Base-by-base conservation (phyloP, 805 yeast genomes). In the Teunomyces stri region DNA sequence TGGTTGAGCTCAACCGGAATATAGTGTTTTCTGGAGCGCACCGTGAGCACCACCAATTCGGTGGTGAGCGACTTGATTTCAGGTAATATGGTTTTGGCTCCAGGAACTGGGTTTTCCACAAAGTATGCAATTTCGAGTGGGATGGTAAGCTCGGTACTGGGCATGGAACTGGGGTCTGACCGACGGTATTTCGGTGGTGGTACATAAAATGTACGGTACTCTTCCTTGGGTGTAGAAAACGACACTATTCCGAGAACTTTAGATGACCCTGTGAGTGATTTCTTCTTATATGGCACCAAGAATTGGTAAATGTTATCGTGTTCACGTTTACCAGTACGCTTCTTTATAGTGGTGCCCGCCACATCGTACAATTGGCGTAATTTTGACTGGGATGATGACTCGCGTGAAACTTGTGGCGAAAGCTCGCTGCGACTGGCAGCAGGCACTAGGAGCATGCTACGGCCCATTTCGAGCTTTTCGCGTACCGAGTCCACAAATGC, bases 1-100 rank as follows among this genome's bases (percentile, higher is more conserved):
- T 68, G 74, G 48, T 63, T 66, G 50, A 72, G 54, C 36, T 71
- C 75, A 5, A 72, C 57, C 1, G 78, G 78, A 12, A 72, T 65
- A 6, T 53, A 60, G 43, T 70, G 59, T 42, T 68, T 70, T 18
- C 56, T 57, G 2, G 75, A 65, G 28, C 66, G 48, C 10, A 69
- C 56, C 2, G 75, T 68, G n/a, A 65, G 59, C 4, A 56, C 69
- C 20, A 68, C 66, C 45, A 72, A 55, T 43, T 72, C 76, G 11
- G 65, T 55, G n/a, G 57, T 51, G 6, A 70, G 39, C 3, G 58
- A 53, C 50, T 68, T 71, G 43, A 72, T 54, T n/a, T 66, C 69
- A 0, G 76, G 76, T 9, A 56, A 38, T n/a, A 54, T 51, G 43
- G 18, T 29, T 46, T 44, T 61, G 58, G 37, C 44, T 15, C 29